These are phyloP conservation scores for Hemisphaericaspora xylanilytica DNA, from an alignment of 1,139 yeast genomes.

Conservation along the genomic window DNA sequence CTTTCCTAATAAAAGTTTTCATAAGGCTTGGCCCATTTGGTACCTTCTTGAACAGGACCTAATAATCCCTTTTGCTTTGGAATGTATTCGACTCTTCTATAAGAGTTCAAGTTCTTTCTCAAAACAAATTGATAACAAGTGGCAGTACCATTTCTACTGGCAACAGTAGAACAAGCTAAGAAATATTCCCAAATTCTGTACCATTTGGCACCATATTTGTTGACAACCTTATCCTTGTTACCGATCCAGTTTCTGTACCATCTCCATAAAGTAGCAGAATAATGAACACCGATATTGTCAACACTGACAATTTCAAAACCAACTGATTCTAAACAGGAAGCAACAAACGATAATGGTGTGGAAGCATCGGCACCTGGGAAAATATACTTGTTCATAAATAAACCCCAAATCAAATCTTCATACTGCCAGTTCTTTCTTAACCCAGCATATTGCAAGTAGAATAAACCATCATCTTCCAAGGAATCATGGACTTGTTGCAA, in stretches of 20 bases:
- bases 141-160: constrained; percentile 92
- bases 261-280: constrained; percentile 88
- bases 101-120: constrained; percentile 84
- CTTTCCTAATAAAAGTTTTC: constrained; percentile 10
- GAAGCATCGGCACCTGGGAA: constrained; percentile 99
- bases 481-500: constrained; percentile 78
- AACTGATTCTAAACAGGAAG: constrained; percentile 71
- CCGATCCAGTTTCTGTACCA: constrained; percentile 96
- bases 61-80: constrained; percentile 77
- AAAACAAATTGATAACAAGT: constrained; percentile 88
- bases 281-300: constrained; percentile 90
- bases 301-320: constrained; percentile 84
- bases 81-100: constrained; percentile 79
- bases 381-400: constrained; percentile 92
- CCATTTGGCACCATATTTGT: constrained; percentile 88
- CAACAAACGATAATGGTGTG: constrained; percentile 84
- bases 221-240: constrained; percentile 71
- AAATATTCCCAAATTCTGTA: constrained; percentile 93
- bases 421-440: constrained; percentile 92
- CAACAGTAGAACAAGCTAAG: constrained; percentile 76
- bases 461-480: constrained; percentile 88
- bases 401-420: constrained; percentile 92
- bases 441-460: constrained; percentile 88
- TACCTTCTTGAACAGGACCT: constrained; percentile 56
- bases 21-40: constrained; percentile 36